Evolutionary conservation across 257 asterid species (phyloP), one percentile per base, ranked within the genome.

Genomic region (Gardenia jasminoides): DNA sequence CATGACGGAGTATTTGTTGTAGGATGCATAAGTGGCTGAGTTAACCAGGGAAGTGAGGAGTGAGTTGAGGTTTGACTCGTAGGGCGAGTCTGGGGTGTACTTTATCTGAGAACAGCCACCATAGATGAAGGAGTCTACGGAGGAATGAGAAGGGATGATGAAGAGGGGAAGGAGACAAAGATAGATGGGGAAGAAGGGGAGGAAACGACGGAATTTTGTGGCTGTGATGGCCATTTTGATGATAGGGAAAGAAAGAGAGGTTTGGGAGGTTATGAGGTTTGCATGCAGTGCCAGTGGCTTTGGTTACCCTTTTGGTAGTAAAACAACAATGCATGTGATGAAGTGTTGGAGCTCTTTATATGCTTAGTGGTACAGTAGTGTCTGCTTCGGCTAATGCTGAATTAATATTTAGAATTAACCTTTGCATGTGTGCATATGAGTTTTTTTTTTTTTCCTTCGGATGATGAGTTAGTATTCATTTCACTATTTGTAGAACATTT

Each of bases 1-100:
- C 90, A 85, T 80, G 79, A 93, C 75, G 20, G 86, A 85, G 88
- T 77, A 92, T 88, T 95, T 92, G 89, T 95, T 95, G 99, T 91
- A 95, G 13, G 97, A 79, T 15, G 97, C 86, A 84, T 88, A 93
- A 3, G 98, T 91, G 86, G 99, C 98, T 3, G 99, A 92, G 85
- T 95, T 93, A 61, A 92, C 94, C 0, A 95, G 89, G 15, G 98
- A 93, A 7, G 92, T 91, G 54, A 95, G 88, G 67, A 95, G 94
- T 0, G 98, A 92, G 80, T 95, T 85, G 78, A 95, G 97, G 43
- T 95, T 93, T 4, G 93, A 87, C 76, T 90, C 92, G 84, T 82
- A 95, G 24, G 90, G 87, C 10, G 98, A 92, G 75, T 75, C 82
- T 24, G 94, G 82, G 0, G 86, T 22, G 82, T 91, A 93, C 77